phyloP scores from a whole-genome alignment of 2,329 filamentous ascomycete genomes.

The Fusarium metavorans region DNA sequence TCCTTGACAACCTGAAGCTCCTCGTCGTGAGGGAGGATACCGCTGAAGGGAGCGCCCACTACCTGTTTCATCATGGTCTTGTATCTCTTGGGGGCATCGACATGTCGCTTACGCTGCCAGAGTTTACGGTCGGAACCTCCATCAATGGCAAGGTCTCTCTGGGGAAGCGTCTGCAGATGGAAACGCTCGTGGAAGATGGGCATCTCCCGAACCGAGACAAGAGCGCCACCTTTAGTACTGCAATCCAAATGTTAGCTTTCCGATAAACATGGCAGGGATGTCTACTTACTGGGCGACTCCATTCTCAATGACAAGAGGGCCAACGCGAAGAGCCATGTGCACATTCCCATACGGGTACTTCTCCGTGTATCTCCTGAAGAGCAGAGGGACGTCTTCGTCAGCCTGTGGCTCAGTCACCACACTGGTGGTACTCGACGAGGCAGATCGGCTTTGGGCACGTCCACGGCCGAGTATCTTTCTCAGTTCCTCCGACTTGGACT shows the following conservation, averaged over 20 bases:
- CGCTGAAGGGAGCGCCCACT: constrained; percentile 51
- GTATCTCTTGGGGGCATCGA: constrained; percentile 45
- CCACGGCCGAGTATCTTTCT: neutral
- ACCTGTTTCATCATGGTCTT: constrained; percentile 56
- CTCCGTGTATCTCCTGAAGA: constrained; percentile 45
- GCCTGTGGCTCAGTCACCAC: constrained; percentile 29
- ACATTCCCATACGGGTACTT: constrained; percentile 54
- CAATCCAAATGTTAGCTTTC: neutral
- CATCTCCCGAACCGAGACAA: constrained; percentile 43
- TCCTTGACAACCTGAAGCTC: constrained; percentile 46
- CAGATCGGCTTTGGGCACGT: constrained; percentile 14
- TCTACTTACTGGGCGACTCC: constrained; percentile 51
- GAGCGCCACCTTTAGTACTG: constrained; percentile 43
- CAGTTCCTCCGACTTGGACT: constrained; percentile 16
- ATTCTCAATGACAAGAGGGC: constrained; percentile 56
- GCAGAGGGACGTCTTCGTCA: constrained; percentile 46
- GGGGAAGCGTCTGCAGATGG: constrained; percentile 35
- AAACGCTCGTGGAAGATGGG: constrained; percentile 34
- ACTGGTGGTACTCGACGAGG: constrained; percentile 23
- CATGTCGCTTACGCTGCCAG: constrained; percentile 27
- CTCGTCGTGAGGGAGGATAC: constrained; percentile 36
- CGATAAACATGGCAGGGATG: fast-evolving
- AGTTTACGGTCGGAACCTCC: constrained; percentile 21
- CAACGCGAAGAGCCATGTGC: constrained; percentile 55
- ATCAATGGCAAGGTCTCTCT: constrained; percentile 28